Conservation (phyloP, 805 yeast species). For the Ogataea salicorniae region DNA sequence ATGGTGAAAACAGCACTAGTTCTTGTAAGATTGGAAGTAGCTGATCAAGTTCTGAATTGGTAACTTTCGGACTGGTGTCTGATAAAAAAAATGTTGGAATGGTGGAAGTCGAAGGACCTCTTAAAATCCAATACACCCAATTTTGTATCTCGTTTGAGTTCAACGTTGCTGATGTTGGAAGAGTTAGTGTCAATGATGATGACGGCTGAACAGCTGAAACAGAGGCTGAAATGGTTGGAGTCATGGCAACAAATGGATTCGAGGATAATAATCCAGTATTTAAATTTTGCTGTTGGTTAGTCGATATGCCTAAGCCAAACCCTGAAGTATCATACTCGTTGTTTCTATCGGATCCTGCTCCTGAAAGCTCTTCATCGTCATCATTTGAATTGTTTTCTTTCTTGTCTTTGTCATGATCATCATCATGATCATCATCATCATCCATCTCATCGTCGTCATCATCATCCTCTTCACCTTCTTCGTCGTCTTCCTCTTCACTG, state of each 20-base stretch:
- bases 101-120: slow-evolving; percentile 58
- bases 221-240: neutral
- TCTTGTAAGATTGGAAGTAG: slow-evolving; percentile 31
- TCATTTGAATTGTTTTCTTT: slow-evolving; percentile 14
- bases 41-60: slow-evolving; percentile 13
- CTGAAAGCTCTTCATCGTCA: slow-evolving; percentile 13
- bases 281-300: neutral
- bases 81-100: slow-evolving; percentile 51
- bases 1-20: slow-evolving; percentile 23
- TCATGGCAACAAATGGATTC: neutral
- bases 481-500: slow-evolving; percentile 23
- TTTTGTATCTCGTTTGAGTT: slow-evolving; percentile 39
- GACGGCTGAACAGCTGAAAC: neutral
- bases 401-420: slow-evolving; percentile 5
- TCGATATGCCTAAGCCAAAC: slow-evolving; percentile 35
- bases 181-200: slow-evolving; percentile 7
- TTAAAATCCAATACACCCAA: slow-evolving; percentile 60
- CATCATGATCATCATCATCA: slow-evolving; percentile 8
- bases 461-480: slow-evolving; percentile 9
- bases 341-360: neutral
- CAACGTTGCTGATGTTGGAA: slow-evolving; percentile 5
- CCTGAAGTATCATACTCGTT: slow-evolving; percentile 22
- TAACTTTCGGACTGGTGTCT: slow-evolving; percentile 29
- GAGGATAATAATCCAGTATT: slow-evolving; percentile 6
- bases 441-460: slow-evolving; percentile 17